Conservation (phyloP, 2,329 filamentous ascomycete species). For the Onygena corvina region DNA sequence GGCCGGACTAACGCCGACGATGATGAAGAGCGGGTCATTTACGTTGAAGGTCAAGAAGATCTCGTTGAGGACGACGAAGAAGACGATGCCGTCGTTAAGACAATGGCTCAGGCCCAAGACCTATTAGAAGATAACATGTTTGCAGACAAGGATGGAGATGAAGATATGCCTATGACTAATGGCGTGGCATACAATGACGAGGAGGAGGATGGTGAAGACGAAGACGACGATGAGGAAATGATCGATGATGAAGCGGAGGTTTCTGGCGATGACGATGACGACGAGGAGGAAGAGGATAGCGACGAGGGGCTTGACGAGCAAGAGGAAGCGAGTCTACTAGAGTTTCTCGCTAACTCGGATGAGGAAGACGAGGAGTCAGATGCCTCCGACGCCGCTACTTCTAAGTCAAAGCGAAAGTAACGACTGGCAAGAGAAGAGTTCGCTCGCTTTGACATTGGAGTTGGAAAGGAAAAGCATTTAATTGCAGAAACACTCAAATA, state of each 20-base stretch:
- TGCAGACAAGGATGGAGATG: constrained; percentile 45
- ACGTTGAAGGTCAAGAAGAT: constrained; percentile 70
- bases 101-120: constrained; percentile 19
- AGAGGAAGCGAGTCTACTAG: constrained; percentile 39
- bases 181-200: constrained; percentile 35
- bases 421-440: constrained; percentile 3
- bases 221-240: constrained; percentile 35
- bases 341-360: constrained; percentile 39
- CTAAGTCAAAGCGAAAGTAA: neutral
- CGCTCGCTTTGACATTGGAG: neutral
- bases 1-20: constrained; percentile 47
- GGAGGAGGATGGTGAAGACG: constrained; percentile 33
- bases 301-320: constrained; percentile 49
- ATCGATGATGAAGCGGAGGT: constrained; percentile 36
- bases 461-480: neutral
- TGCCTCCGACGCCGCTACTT: neutral
- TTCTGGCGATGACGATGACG: constrained; percentile 32
- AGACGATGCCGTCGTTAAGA: constrained; percentile 23
- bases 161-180: constrained; percentile 47
- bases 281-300: constrained; percentile 40
- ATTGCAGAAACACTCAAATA: constrained; percentile 1
- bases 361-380: constrained; percentile 23
- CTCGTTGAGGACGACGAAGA: constrained; percentile 39
- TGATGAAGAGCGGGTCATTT: constrained; percentile 64
- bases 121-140: constrained; percentile 5